A percentile compares a stretch with the other conserved stretches of the same genome.
These are phyloP conservation scores for Eucalyptus melliodora DNA, from an alignment of 345 rosid genomes.

Conservation along the genomic window DNA sequence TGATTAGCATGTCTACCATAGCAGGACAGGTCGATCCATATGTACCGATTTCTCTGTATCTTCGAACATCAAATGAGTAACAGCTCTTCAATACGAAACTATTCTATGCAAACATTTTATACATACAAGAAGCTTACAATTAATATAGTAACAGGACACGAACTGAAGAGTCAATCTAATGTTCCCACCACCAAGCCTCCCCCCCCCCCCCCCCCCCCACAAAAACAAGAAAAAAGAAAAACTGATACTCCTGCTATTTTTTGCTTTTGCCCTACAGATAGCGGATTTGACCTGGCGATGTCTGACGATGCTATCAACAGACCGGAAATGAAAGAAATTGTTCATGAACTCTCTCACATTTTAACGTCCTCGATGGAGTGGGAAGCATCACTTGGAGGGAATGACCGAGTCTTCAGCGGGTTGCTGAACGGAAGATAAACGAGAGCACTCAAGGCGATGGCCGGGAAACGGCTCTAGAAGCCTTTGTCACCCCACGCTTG, in stretches of 20 bases:
- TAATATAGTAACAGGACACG: too few species aligned
- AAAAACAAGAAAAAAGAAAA: too few species aligned
- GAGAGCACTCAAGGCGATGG: not conserved
- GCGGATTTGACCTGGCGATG: slow-evolving; percentile 41
- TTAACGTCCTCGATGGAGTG: slow-evolving; percentile 28
- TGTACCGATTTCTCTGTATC: too few species aligned
- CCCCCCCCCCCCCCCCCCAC: too few species aligned
- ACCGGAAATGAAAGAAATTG: slow-evolving; percentile 47
- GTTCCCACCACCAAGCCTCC: too few species aligned
- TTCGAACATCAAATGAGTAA: too few species aligned
- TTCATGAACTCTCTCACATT: slow-evolving; percentile 12
- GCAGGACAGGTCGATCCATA: not conserved
- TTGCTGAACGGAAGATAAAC: slow-evolving; percentile 31
- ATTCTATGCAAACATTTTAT: too few species aligned
- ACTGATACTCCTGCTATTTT: too few species aligned
- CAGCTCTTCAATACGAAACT: too few species aligned
- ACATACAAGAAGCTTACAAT: too few species aligned
- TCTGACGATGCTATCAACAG: slow-evolving; percentile 26
- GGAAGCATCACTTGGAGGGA: slow-evolving; percentile 54
- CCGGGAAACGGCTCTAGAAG: not conserved
- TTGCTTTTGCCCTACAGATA: slow-evolving; percentile 31
- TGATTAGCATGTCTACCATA: not conserved
- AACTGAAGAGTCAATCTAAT: too few species aligned
- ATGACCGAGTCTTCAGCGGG: slow-evolving; percentile 46
- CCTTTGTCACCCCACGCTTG: not conserved